Evolutionary conservation across 2,329 filamentous ascomycete species (phyloP).

Genomic region (Phialemoniopsis sp.): DNA sequence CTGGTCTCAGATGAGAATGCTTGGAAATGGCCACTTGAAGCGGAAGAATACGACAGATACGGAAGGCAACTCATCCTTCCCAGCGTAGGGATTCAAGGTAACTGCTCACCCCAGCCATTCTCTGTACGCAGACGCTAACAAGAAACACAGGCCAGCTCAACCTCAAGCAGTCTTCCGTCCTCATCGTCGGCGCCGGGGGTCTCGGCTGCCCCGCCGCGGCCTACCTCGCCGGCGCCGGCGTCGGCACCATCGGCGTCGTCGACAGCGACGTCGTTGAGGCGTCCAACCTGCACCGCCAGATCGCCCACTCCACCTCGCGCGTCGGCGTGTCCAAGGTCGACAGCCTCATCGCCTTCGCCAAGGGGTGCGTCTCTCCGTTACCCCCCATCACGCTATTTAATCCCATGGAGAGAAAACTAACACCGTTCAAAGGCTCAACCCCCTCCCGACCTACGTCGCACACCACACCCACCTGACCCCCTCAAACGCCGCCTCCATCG

Average conservation of each 20-base stretch:
- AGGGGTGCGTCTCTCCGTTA: constrained; percentile 5
- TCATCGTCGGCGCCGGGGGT: constrained; percentile 84
- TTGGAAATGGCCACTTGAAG: constrained; percentile 63
- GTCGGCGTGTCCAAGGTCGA: constrained; percentile 78
- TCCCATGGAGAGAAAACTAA: constrained; percentile 2
- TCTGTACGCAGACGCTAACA: too few relatives aligned
- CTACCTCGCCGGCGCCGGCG: constrained; percentile 88
- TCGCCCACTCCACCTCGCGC: constrained; percentile 69
- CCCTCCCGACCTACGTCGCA: constrained; percentile 58
- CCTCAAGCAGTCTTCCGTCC: constrained; percentile 64
- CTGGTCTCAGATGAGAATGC: neutral
- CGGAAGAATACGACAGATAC: constrained; percentile 80
- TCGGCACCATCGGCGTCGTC: constrained; percentile 77
- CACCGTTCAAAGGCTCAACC: constrained; percentile 59
- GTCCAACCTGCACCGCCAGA: constrained; percentile 90
- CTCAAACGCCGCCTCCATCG: constrained; percentile 61
- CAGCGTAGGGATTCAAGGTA: constrained; percentile 71
- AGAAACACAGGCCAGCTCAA: constrained; percentile 70
- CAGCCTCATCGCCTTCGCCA: constrained; percentile 62
- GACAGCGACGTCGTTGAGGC: constrained; percentile 85
- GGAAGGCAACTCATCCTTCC: constrained; percentile 88
- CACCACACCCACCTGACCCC: constrained; percentile 64
- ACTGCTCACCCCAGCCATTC: constrained; percentile 6
- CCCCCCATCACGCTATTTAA: too few relatives aligned
- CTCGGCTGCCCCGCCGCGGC: constrained; percentile 87